Evolutionary conservation across 1,139 yeast species (phyloP), one percentile per base, ranked within the genome.

Genomic region (Hemisphaericaspora xylofermentans): DNA sequence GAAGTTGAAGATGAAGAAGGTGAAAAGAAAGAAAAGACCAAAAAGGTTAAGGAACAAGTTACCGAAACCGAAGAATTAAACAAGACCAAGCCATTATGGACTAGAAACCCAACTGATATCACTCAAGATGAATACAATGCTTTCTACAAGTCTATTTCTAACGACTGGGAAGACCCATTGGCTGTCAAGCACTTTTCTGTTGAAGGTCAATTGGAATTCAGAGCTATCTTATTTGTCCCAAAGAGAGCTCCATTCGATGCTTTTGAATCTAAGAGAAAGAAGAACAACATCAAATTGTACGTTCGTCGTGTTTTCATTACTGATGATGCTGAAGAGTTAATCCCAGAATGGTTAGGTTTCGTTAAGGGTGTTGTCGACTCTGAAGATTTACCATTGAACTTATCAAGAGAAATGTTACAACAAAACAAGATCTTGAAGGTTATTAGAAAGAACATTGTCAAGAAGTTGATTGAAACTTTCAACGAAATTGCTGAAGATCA

Each of bases 91-190:
- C 99, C 99, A 54, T 78, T 94, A 66, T 94, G 99, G 99, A 93
- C 98, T 57, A 88, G 98, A 82, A 87, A 84, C 79, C 98, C 99
- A 68, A 75, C 94, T 58, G 99, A 94, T 52, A 95, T 94, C 57
- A 82, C 96, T 56, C 94, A 89, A 78, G 98, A 94, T 55, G 99
- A 94, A 76, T 94, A 94, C 81, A 93, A 94, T 64, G 95, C 98
- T 50, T 94, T 94, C 87, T 94, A 94, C 87, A 94, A 94, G 80
- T 88, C 98, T 41, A 93, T 94, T 63, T 91, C 98, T 45, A 94
- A 94, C 74, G 99, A 94, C 74, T 94, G 98, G 98, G 98, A 93
- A 78, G 98, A 93, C 69, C 99, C 97, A 74, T 83, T 93, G 68
- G 98, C 98, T 55, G 98, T 93, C 58, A 94, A 94, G 83, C 99